A percentile compares a stretch with the other conserved stretches of the same genome.
phyloP scores from a whole-genome alignment of 352 stramenopile genomes.

The Phytophthora crassamura region DNA sequence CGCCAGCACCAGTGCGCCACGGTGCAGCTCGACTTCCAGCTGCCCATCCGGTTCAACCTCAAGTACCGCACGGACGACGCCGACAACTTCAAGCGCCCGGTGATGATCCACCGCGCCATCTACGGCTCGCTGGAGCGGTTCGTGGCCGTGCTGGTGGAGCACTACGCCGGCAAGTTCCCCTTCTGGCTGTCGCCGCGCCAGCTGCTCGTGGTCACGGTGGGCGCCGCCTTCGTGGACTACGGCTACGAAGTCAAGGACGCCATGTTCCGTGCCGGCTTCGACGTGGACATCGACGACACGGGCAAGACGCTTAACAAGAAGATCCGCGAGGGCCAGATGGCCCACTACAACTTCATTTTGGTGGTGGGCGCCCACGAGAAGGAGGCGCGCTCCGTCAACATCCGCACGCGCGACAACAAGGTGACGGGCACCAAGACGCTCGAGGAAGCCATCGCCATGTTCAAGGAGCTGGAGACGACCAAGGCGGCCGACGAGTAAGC shows the following conservation, averaged over 20 bases:
- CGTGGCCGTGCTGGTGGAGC: conserved; percentile 98
- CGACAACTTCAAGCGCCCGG: conserved; percentile 88
- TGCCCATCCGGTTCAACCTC: conserved; percentile 98
- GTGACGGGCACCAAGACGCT: conserved; percentile 95
- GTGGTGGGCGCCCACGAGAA: conserved; percentile 96
- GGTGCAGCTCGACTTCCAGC: conserved; percentile 98
- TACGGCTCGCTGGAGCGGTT: conserved; percentile 98
- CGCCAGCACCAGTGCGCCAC: conserved; percentile 98
- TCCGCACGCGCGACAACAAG: conserved; percentile 95
- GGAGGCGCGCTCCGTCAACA: conserved; percentile 91
- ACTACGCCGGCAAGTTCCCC: conserved; percentile 98
- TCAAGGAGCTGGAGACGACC: conserved; percentile 85
- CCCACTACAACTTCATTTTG: conserved; percentile 99
- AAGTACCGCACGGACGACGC: conserved; percentile 87
- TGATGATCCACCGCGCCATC: conserved; percentile 99
- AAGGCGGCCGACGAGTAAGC: conserved; percentile 72
- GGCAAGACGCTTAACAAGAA: conserved; percentile 99
- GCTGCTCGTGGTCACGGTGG: conserved; percentile 96
- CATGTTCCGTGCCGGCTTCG: conserved; percentile 95
- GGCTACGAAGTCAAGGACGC: conserved; percentile 91
- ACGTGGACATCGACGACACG: conserved; percentile 96
- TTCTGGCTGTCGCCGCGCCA: conserved; percentile 98
- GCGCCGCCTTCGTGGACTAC: conserved; percentile 95
- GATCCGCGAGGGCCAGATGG: conserved; percentile 96
- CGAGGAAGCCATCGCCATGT: conserved; percentile 94